Conservation (phyloP, 2,329 filamentous ascomycete genomes). For the Penicillium glabrum region DNA sequence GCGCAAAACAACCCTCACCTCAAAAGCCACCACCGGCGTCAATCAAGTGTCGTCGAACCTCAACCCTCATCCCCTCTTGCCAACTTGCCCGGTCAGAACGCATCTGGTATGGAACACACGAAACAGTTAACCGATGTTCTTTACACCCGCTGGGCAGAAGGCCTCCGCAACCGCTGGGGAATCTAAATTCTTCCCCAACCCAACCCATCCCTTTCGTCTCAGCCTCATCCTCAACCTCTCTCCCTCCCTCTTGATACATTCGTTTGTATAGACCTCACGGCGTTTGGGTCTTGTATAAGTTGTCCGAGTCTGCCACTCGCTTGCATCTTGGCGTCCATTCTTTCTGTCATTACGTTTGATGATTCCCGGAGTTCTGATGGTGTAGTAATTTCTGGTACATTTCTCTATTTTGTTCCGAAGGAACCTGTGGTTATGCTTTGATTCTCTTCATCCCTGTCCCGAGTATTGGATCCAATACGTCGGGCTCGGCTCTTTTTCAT, state of each 20-base stretch:
- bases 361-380: constrained; percentile 21
- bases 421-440: constrained; percentile 1
- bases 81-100: constrained; percentile 57
- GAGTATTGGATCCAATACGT: background rate
- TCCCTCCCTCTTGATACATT: constrained; percentile 15
- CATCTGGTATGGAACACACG: constrained; percentile 85
- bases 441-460: constrained; percentile 5
- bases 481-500: constrained; percentile 2
- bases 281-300: constrained; percentile 22
- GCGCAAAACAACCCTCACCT: constrained; percentile 83
- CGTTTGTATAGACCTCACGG: constrained; percentile 31
- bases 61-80: constrained; percentile 36
- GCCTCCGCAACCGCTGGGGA: constrained; percentile 70
- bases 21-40: constrained; percentile 71
- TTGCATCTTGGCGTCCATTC: constrained; percentile 28
- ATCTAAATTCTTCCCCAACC: background rate
- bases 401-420: background rate
- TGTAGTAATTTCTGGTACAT: constrained; percentile 19
- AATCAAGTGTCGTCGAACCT: constrained; percentile 42
- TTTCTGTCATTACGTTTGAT: constrained; percentile 13
- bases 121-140: constrained; percentile 86
- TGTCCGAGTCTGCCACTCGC: constrained; percentile 12
- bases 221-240: background rate
- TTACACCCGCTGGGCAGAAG: constrained; percentile 87
- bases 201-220: background rate